A percentile compares a stretch with the other conserved stretches of the same genome.
These are phyloP conservation scores for Nicotiana tabacum DNA, from an alignment of 257 asterid genomes.

Conservation along the genomic window DNA sequence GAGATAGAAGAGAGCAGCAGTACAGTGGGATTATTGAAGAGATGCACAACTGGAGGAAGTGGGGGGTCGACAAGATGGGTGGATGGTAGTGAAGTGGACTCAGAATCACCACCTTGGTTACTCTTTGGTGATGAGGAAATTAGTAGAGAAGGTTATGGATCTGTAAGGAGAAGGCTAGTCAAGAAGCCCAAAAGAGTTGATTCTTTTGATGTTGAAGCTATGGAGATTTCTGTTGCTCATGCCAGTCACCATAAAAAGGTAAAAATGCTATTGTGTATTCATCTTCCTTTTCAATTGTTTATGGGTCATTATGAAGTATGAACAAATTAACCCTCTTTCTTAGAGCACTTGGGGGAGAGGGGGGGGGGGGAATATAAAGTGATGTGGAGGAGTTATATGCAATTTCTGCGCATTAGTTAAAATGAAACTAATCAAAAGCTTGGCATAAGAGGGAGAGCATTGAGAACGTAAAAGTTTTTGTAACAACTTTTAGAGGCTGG, in stretches of 20 bases:
- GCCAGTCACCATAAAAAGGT: constrained; percentile 57
- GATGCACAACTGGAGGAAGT: constrained; percentile 34
- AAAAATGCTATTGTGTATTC: neutral
- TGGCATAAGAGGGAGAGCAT: neutral
- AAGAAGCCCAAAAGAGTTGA: constrained; percentile 79
- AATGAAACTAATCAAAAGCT: neutral
- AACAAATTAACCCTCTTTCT: neutral
- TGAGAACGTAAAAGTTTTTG: neutral
- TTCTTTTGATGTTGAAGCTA: constrained; percentile 92
- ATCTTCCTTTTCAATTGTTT: neutral
- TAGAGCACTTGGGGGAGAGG: neutral
- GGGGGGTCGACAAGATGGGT: constrained; percentile 81
- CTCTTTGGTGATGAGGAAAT: constrained; percentile 44
- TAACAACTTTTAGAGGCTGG: neutral
- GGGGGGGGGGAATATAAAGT: too few species aligned
- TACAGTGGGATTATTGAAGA: constrained; percentile 37
- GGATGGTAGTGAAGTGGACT: constrained; percentile 94
- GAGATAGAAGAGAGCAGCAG: constrained; percentile 65
- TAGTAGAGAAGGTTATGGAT: constrained; percentile 48
- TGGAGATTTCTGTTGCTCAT: constrained; percentile 65
- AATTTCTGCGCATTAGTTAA: neutral
- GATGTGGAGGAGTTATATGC: too few species aligned
- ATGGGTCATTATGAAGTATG: neutral
- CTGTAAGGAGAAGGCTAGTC: constrained; percentile 68
- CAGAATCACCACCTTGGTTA: constrained; percentile 30